These are phyloP conservation scores for Eucalyptus paniculata DNA, from an alignment of 345 rosid species.

Conservation along the genomic window DNA sequence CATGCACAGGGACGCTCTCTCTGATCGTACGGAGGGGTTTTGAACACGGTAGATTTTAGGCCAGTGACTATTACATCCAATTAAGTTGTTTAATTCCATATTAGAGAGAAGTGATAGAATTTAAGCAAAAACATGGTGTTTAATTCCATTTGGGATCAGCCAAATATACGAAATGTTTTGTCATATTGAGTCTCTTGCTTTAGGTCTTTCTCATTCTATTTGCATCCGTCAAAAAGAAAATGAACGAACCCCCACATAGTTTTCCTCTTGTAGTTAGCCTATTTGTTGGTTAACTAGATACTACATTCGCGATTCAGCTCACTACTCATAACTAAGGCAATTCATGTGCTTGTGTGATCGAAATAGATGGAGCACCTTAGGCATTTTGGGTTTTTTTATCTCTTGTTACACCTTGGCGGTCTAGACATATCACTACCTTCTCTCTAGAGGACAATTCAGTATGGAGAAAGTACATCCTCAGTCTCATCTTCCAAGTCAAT, in stretches of 20 bases:
- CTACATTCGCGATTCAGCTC: rapidly evolving
- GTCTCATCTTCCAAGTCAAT: neutral
- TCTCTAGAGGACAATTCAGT: rapidly evolving
- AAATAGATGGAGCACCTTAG: neutral
- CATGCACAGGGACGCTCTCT: neutral
- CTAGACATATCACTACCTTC: rapidly evolving
- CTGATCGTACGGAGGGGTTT: neutral
- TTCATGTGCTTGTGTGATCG: rapidly evolving
- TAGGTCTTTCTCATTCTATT: neutral
- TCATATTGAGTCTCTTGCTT: rapidly evolving
- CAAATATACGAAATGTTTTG: rapidly evolving
- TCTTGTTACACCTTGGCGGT: rapidly evolving
- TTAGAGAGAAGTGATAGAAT: neutral
- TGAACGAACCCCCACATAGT: rapidly evolving
- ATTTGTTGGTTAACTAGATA: neutral
- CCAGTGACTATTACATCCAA: neutral
- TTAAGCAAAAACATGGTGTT: neutral
- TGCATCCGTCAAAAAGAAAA: rapidly evolving
- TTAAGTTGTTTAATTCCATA: neutral
- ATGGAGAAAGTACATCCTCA: neutral
- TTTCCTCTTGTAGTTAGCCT: neutral
- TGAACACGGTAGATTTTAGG: neutral
- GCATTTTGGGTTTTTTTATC: neutral
- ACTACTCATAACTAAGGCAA: neutral
- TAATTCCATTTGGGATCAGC: rapidly evolving